These are phyloP conservation scores for Apiospora kogelbergensis DNA, from an alignment of 2,329 filamentous ascomycete genomes.

Conservation along the genomic window DNA sequence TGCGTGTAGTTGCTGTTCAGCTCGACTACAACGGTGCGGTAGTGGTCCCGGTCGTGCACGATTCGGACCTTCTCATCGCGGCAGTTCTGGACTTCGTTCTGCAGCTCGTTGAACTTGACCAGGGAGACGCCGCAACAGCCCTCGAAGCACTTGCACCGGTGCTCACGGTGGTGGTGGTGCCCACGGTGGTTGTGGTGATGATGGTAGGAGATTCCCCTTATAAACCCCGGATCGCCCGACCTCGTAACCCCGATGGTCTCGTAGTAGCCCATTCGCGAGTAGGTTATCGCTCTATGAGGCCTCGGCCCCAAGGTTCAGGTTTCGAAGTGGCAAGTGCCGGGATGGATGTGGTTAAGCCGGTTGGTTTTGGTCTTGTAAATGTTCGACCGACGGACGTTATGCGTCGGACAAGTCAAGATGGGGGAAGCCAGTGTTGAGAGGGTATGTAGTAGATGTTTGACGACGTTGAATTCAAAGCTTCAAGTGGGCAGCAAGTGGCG, in stretches of 20 bases:
- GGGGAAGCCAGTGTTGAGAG: not conserved
- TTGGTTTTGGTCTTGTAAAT: not conserved
- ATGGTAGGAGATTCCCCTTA: slow-evolving; percentile 24
- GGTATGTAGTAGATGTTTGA: not conserved
- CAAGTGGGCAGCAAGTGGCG: slow-evolving; percentile 16
- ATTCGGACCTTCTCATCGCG: slow-evolving; percentile 17
- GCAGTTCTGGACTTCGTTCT: slow-evolving; percentile 20
- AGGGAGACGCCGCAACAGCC: slow-evolving; percentile 25
- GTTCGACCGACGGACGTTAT: slow-evolving; percentile 9
- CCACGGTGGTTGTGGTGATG: slow-evolving; percentile 19
- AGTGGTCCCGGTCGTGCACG: slow-evolving; percentile 21
- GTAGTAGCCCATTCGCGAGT: not conserved
- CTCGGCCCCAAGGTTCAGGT: not conserved
- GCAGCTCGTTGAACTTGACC: slow-evolving; percentile 24
- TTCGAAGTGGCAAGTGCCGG: not conserved
- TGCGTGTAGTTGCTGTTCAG: not conserved
- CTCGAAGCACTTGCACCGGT: slow-evolving; percentile 21
- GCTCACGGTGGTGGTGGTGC: slow-evolving; percentile 6
- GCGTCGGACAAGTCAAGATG: slow-evolving; percentile 11
- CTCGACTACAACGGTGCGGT: slow-evolving; percentile 22
- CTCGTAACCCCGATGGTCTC: slow-evolving; percentile 18
- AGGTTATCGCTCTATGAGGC: slow-evolving; percentile 10
- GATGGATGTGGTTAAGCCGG: not conserved
- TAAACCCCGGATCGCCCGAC: slow-evolving; percentile 18
- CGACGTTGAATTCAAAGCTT: not conserved